Percentiles rank a stretch among this genome's conserved stretches.
phyloP scores from a whole-genome alignment of 306 rosid genomes.

The Glycine latifolia region DNA sequence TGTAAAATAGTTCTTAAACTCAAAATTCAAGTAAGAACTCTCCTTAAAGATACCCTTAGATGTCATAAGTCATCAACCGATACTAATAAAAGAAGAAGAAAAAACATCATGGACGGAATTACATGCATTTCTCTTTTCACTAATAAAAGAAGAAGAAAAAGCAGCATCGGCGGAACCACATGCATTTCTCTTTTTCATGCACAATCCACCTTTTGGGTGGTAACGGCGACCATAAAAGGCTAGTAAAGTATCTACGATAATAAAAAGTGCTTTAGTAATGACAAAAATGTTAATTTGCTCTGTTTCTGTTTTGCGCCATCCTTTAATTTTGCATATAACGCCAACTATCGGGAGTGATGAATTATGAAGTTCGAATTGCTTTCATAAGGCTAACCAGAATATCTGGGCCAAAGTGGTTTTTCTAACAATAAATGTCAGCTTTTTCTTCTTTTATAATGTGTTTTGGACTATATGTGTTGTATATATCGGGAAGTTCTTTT shows the following conservation, averaged over 20 bases:
- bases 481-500: too few species aligned
- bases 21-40: too few species aligned
- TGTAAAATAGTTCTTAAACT: too few species aligned
- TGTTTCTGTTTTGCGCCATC: neutral
- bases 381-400: neutral
- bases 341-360: too few species aligned
- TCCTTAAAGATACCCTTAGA: too few species aligned
- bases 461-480: neutral
- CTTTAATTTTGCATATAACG: neutral
- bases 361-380: neutral
- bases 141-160: too few species aligned
- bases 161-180: too few species aligned
- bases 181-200: too few species aligned
- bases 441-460: neutral
- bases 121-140: too few species aligned
- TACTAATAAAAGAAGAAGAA: too few species aligned
- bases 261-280: neutral
- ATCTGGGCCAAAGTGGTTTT: neutral
- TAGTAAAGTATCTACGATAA: neutral
- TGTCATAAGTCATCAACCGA: too few species aligned
- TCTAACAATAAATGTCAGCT: neutral
- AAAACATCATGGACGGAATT: too few species aligned
- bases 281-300: neutral
- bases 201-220: neutral
- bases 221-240: neutral